Evolutionary conservation across 805 yeast genomes (phyloP).

Genomic region (Sungouiella thailandica): DNA sequence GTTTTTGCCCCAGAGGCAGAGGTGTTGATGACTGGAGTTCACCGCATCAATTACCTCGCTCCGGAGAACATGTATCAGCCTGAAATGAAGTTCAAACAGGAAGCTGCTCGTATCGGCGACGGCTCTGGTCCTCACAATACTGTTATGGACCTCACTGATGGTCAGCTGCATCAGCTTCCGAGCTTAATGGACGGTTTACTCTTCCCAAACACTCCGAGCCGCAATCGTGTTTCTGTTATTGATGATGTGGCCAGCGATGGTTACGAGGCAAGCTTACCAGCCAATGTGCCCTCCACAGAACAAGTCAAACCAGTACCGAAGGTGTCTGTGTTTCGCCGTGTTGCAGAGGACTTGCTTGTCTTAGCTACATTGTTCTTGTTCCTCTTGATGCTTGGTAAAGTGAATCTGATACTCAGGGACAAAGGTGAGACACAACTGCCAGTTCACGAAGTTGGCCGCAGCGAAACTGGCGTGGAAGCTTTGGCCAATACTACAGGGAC

Average conservation of each 20-base stretch:
- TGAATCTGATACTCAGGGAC: slow-evolving; percentile 8
- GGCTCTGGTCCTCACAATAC: slow-evolving; percentile 3
- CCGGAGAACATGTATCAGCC: slow-evolving; percentile 34
- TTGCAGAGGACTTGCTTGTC: slow-evolving; percentile 48
- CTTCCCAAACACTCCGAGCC: slow-evolving; percentile 19
- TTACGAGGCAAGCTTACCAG: not conserved
- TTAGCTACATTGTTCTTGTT: slow-evolving; percentile 33
- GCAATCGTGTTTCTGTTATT: slow-evolving; percentile 4
- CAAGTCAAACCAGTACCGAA: too few relatives aligned
- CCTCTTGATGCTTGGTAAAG: slow-evolving; percentile 29
- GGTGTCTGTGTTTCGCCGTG: slow-evolving; percentile 21
- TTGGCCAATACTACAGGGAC: not conserved
- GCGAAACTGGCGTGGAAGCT: too few relatives aligned
- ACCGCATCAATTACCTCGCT: slow-evolving; percentile 25
- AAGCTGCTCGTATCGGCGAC: slow-evolving; percentile 22
- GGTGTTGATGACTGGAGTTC: slow-evolving; percentile 30
- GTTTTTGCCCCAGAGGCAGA: slow-evolving; percentile 17
- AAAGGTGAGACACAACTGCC: not conserved
- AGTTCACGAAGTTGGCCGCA: too few relatives aligned
- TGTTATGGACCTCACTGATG: too few relatives aligned
- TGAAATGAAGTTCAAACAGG: slow-evolving; percentile 20
- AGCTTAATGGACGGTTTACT: slow-evolving; percentile 34
- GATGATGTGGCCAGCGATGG: slow-evolving; percentile 2
- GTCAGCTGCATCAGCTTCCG: slow-evolving; percentile 12
- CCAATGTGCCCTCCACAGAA: slow-evolving; percentile 1